Evolutionary conservation across 2,329 filamentous ascomycete genomes (phyloP).

Genomic region (Diaporthe sp.): DNA sequence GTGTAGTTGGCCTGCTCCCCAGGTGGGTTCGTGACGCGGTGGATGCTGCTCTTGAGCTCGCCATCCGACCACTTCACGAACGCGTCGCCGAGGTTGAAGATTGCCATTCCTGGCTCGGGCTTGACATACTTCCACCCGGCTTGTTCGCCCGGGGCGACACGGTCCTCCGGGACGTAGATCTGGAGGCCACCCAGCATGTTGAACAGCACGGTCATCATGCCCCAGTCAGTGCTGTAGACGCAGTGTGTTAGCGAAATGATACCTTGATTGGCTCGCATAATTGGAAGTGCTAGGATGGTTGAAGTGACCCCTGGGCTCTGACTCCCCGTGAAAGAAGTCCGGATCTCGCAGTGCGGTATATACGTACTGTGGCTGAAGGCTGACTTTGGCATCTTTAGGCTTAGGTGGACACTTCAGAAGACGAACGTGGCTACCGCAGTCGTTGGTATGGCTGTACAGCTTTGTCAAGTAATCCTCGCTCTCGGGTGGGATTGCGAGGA

Average conservation of each 20-base stretch:
- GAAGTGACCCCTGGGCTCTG: neutral
- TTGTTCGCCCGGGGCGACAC: conserved; percentile 34
- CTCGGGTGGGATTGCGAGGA: neutral
- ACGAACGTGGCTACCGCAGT: neutral
- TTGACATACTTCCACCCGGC: conserved; percentile 53
- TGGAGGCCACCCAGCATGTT: conserved; percentile 57
- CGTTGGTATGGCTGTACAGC: neutral
- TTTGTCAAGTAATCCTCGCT: neutral
- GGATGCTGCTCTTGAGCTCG: conserved; percentile 51
- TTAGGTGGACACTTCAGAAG: neutral
- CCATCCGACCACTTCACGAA: conserved; percentile 53
- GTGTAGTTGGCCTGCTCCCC: conserved; percentile 49
- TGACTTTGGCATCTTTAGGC: neutral
- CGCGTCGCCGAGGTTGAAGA: conserved; percentile 56
- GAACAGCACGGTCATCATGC: conserved; percentile 55
- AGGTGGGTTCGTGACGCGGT: conserved; percentile 52
- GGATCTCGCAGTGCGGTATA: neutral
- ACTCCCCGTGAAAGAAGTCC: neutral
- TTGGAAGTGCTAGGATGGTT: accelerated
- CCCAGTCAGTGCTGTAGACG: conserved; percentile 51
- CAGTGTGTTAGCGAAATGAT: neutral
- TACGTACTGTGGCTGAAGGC: conserved; percentile 8
- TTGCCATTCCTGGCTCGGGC: conserved; percentile 52
- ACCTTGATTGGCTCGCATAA: neutral
- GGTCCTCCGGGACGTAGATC: conserved; percentile 45